Base-by-base conservation (phyloP, 2,329 filamentous ascomycete genomes). In the Phoma sp. region DNA sequence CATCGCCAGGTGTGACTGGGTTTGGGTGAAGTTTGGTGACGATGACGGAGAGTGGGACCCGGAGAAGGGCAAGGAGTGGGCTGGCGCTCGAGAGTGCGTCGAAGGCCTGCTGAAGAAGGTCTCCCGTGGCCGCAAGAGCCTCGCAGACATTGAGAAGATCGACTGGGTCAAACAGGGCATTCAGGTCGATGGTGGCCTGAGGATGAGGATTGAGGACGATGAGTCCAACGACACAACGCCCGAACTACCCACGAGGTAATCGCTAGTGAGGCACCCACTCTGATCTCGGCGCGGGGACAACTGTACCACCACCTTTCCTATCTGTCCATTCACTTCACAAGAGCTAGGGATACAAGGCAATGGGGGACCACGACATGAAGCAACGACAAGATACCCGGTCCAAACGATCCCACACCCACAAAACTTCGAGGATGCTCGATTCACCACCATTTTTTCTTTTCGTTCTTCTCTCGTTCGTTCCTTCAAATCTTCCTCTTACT, bases 1-100 rank as follows among this genome's bases (percentile, higher is more conserved):
- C n/a, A 98, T 99, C 58, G 95, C 95, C 2, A 84, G 95, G 32
- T 91, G 93, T 45, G 95, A 99, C 72, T 99, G 95, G 95, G 87
- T 89, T 43, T 99, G 95, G 95, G 87, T 92, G 58, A 86, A 90
- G 57, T 96, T 89, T 71, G 92, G 88, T 1, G 88, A 92, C 53
- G 86, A 89, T 10, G 90, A 96, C 51, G 92, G 92, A 32, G 92
- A 96, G 50, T 95, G 96, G 82, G 92, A 96, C 43, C 82, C 82
- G 3, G 81, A 85, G 64, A 87, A 84, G 59, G 85, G 84, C 6
- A 81, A 80, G 44, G 88, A 84, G 1, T 83, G 96, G 47, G 81
- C 87, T 33, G 92, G 91, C 0, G 93, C 92, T 6, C 89, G 89
- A 77, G 81, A 87, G 38, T 89, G 92, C 49, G 93, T 96, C 0